Conservation (phyloP, 2,329 filamentous ascomycete species). For the Beauveria bassiana region DNA sequence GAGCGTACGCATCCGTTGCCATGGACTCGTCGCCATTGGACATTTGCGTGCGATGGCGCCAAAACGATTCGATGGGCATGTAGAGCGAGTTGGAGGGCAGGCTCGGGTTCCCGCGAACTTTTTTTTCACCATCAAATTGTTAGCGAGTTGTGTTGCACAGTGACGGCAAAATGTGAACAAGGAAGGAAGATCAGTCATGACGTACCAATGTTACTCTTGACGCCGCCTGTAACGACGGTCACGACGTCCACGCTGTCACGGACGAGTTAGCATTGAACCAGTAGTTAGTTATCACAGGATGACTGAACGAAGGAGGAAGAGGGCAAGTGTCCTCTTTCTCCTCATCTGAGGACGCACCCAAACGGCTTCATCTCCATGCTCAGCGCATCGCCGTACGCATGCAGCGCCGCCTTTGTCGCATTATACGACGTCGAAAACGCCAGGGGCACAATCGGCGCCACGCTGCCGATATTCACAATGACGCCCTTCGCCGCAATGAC, state of each 20-base stretch:
- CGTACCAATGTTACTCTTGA: slow-evolving; percentile 16
- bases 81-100: slow-evolving; percentile 13
- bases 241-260: slow-evolving; percentile 14
- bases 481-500: slow-evolving; percentile 18
- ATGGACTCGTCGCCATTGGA: slow-evolving; percentile 9
- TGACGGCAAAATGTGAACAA: not conserved
- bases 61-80: slow-evolving; percentile 11
- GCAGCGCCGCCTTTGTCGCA: slow-evolving; percentile 18
- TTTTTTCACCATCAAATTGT: not conserved
- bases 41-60: slow-evolving; percentile 10
- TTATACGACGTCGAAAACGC: slow-evolving; percentile 17
- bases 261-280: not conserved
- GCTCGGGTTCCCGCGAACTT: slow-evolving; percentile 12
- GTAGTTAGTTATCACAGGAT: not conserved
- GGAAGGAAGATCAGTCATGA: not conserved
- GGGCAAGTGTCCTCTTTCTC: too few relatives aligned
- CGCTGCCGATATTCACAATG: slow-evolving; percentile 20
- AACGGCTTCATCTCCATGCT: slow-evolving; percentile 19
- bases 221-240: slow-evolving; percentile 13
- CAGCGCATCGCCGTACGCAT: slow-evolving; percentile 16
- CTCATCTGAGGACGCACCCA: slow-evolving; percentile 13
- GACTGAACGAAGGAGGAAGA: too few relatives aligned
- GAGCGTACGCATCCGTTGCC: slow-evolving; percentile 14
- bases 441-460: slow-evolving; percentile 17
- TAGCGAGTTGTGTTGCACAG: not conserved